Conservation (phyloP, 1,139 yeast species). For the Meyerozyma elateridarum region DNA sequence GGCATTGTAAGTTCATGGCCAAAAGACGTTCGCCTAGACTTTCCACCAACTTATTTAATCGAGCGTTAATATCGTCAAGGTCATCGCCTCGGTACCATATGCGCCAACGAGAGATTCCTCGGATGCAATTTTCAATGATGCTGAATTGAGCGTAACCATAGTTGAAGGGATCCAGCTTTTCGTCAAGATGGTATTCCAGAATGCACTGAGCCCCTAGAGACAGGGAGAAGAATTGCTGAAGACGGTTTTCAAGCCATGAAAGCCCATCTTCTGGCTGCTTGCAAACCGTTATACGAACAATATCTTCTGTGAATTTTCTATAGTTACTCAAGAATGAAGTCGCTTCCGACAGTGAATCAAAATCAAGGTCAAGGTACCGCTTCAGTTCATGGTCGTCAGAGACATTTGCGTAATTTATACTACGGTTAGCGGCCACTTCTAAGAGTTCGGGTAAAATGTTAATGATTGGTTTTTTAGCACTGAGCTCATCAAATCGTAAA, state of each 20-base stretch:
- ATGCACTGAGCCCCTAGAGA: conserved; percentile 67
- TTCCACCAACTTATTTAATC: conserved; percentile 63
- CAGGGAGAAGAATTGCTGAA: conserved; percentile 70
- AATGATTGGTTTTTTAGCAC: conserved; percentile 45
- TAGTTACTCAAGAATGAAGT: conserved; percentile 75
- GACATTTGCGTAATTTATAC: conserved; percentile 67
- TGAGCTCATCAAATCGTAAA: conserved; percentile 72
- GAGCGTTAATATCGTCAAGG: conserved; percentile 50
- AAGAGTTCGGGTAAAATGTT: conserved; percentile 61
- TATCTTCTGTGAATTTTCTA: conserved; percentile 82
- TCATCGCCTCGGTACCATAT: conserved; percentile 78
- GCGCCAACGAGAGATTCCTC: conserved; percentile 96
- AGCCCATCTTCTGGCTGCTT: conserved; percentile 79
- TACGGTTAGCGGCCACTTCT: conserved; percentile 73
- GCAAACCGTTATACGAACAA: conserved; percentile 83
- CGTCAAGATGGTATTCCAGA: conserved; percentile 51
- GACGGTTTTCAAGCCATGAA: conserved; percentile 71
- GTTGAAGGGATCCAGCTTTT: conserved; percentile 63
- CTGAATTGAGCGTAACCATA: conserved; percentile 79
- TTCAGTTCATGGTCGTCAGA: conserved; percentile 62
- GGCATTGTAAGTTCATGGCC: conserved; percentile 73
- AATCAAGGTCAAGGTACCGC: conserved; percentile 71
- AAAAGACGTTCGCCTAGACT: conserved; percentile 72
- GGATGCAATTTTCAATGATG: conserved; percentile 81
- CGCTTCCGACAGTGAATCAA: conserved; percentile 82